These are phyloP conservation scores for Aristolochia californica DNA, from an alignment of 164 flowering plant genomes.

Conservation along the genomic window DNA sequence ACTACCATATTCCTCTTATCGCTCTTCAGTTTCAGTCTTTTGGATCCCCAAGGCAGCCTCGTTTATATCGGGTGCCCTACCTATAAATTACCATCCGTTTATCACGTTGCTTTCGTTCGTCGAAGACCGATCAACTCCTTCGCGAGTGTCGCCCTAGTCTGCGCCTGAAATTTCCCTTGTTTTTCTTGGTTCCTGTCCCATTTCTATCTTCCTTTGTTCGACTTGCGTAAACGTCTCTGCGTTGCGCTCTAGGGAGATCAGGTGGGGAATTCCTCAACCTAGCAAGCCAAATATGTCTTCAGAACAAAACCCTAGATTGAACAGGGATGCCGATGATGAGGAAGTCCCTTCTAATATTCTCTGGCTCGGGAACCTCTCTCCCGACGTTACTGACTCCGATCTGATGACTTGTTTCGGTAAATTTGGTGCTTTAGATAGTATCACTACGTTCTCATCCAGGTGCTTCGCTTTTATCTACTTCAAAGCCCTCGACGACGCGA, in stretches of 20 bases:
- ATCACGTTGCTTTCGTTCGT: too few species aligned
- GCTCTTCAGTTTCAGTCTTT: too few species aligned
- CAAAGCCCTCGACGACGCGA: slow-evolving; percentile 58
- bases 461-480: slow-evolving; percentile 64
- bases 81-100: too few species aligned
- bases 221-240: too few species aligned
- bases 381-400: slow-evolving; percentile 52
- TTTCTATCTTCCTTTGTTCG: background rate
- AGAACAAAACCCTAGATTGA: slow-evolving; percentile 5
- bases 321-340: slow-evolving; percentile 16
- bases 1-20: too few species aligned
- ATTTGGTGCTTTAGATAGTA: slow-evolving; percentile 50
- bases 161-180: background rate
- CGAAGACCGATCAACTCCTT: too few species aligned
- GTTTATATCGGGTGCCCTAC: too few species aligned
- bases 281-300: background rate
- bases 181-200: background rate
- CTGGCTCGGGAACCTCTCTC: slow-evolving; percentile 69
- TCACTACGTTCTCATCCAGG: slow-evolving; percentile 41
- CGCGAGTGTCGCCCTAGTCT: too few species aligned
- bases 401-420: slow-evolving; percentile 44
- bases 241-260: too few species aligned
- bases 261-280: background rate
- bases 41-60: too few species aligned
- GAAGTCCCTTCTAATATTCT: slow-evolving; percentile 43